phyloP scores from a whole-genome alignment of 2,329 filamentous ascomycete species.

The Talaromyces sp. region DNA sequence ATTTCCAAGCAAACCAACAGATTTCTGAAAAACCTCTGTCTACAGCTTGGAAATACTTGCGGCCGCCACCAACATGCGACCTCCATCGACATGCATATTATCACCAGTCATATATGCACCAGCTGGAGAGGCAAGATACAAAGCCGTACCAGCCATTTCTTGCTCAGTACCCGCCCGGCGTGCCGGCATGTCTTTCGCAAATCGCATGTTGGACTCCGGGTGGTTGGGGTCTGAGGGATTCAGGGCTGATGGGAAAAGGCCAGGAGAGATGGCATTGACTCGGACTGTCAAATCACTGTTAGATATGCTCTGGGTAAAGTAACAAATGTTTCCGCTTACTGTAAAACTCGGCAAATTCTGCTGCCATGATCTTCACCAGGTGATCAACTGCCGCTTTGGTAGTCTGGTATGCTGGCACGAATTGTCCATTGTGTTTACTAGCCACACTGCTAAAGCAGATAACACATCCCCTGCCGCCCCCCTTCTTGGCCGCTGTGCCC shows the following conservation, averaged over 20 bases:
- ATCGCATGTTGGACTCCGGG: not conserved
- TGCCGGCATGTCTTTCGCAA: not conserved
- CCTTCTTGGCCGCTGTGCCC: not conserved
- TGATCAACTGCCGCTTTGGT: conserved; percentile 17
- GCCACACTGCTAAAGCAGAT: conserved; percentile 24
- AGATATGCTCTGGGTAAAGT: not conserved
- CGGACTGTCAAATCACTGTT: not conserved
- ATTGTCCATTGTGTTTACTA: conserved; percentile 23
- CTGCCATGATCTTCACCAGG: conserved; percentile 10
- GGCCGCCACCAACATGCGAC: not conserved
- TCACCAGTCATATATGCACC: not conserved
- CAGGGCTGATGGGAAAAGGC: not conserved
- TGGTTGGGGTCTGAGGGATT: not conserved
- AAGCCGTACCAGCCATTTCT: not conserved
- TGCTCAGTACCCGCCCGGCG: not conserved
- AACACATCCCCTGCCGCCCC: conserved; percentile 22
- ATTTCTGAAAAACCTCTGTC: no score
- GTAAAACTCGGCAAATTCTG: conserved; percentile 12
- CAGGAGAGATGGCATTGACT: not conserved
- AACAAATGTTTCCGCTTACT: not conserved
- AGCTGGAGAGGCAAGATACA: not conserved
- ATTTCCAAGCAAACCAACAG: no score
- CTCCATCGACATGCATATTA: not conserved
- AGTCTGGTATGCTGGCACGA: conserved; percentile 21
- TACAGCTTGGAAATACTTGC: not conserved